phyloP scores from a whole-genome alignment of 768 basidiomycete species.

The Chlorophyllum brunneum region DNA sequence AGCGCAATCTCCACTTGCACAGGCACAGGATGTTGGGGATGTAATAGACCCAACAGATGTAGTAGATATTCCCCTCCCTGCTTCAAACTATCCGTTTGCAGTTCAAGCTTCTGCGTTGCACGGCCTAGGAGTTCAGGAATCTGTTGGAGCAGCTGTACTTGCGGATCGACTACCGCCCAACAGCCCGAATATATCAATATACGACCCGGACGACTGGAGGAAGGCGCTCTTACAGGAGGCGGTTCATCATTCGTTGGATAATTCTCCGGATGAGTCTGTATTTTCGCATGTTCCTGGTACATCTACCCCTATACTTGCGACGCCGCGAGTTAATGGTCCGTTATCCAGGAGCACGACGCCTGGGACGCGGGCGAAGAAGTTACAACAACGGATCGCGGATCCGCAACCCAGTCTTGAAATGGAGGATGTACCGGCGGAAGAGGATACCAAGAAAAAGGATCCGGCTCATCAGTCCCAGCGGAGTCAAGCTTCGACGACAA shows the following conservation, averaged over 20 bases:
- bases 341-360: slow-evolving; percentile 17
- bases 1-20: not conserved
- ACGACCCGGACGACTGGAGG: slow-evolving; percentile 69
- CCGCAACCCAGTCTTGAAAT: slow-evolving; percentile 40
- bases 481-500: slow-evolving; percentile 24
- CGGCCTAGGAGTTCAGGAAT: slow-evolving; percentile 71
- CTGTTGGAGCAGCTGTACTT: slow-evolving; percentile 69
- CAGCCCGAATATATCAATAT: slow-evolving; percentile 54
- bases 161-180: slow-evolving; percentile 67
- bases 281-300: slow-evolving; percentile 37
- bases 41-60: slow-evolving; percentile 82
- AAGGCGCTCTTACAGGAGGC: slow-evolving; percentile 73
- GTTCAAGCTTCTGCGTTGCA: slow-evolving; percentile 72
- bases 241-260: slow-evolving; percentile 71
- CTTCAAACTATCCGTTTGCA: slow-evolving; percentile 66
- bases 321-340: slow-evolving; percentile 16
- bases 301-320: slow-evolving; percentile 39
- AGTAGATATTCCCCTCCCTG: slow-evolving; percentile 73
- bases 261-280: slow-evolving; percentile 43
- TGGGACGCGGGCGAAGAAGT: slow-evolving; percentile 19
- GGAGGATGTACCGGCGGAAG: slow-evolving; percentile 17
- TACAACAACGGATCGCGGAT: slow-evolving; percentile 31
- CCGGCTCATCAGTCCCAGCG: slow-evolving; percentile 25
- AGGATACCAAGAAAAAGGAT: slow-evolving; percentile 17
- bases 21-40: slow-evolving; percentile 36